Percentiles rank a stretch among this genome's conserved stretches.
Conservation (phyloP, 83 land plant species). For the Thuja plicata region DNA sequence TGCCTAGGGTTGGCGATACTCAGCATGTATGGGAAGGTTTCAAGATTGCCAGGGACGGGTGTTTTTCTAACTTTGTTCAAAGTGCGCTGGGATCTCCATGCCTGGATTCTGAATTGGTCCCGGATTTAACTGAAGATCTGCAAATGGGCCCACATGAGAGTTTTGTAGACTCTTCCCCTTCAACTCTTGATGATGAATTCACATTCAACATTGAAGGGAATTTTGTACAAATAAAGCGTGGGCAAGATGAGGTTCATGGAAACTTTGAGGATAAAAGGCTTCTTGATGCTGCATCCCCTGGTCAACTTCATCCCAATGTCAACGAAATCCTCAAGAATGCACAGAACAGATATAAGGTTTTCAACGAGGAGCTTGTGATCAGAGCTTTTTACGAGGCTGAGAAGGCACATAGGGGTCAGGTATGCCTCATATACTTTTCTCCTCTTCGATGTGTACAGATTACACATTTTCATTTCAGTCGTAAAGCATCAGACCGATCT, state of each 20-base stretch:
- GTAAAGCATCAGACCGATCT: not conserved
- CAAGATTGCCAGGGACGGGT: conserved; percentile 26
- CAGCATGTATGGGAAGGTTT: conserved; percentile 16
- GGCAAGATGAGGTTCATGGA: not conserved
- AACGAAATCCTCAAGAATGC: conserved; percentile 67
- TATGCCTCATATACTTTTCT: conserved; percentile 17
- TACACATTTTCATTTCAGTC: not conserved
- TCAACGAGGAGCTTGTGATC: conserved; percentile 67
- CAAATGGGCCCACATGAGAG: conserved; percentile 23
- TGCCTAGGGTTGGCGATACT: conserved; percentile 24
- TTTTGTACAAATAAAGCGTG: conserved; percentile 7
- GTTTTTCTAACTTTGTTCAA: conserved; percentile 41
- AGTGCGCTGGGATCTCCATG: conserved; percentile 42
- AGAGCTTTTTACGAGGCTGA: conserved; percentile 89
- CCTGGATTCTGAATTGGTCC: conserved; percentile 21
- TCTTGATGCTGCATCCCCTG: conserved; percentile 1
- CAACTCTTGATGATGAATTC: conserved; percentile 34
- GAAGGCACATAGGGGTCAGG: conserved; percentile 91
- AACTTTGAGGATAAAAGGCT: conserved; percentile 16
- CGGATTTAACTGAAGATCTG: conserved; percentile 20
- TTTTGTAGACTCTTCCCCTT: conserved; percentile 1
- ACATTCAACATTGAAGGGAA: conserved; percentile 44
- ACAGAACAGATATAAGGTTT: conserved; percentile 71
- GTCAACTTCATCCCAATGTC: conserved; percentile 30
- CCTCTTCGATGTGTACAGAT: not conserved